Conservation (phyloP, 441 rosid species). For the Metrosideros polymorpha region DNA sequence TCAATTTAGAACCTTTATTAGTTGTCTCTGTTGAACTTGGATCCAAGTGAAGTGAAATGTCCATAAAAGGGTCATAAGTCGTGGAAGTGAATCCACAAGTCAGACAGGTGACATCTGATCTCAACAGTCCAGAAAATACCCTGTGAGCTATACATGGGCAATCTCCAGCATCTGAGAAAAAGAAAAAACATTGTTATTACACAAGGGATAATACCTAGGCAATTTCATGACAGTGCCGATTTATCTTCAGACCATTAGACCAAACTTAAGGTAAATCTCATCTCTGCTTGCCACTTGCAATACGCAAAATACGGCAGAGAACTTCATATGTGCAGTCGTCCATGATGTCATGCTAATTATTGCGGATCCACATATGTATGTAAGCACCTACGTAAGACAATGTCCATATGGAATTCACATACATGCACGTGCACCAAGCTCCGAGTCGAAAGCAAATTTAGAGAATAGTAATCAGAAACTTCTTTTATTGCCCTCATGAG, state of each 20-base stretch:
- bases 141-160: constrained; percentile 80
- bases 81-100: constrained; percentile 82
- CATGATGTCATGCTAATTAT: neutral
- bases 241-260: neutral
- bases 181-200: constrained; percentile 2
- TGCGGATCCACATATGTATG: neutral
- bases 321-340: neutral
- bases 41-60: constrained; percentile 74
- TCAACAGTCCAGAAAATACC: constrained; percentile 76
- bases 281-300: neutral
- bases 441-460: neutral
- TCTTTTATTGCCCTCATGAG: neutral
- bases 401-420: neutral
- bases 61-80: constrained; percentile 76
- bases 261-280: neutral
- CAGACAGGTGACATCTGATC: constrained; percentile 80
- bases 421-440: neutral
- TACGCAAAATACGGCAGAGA: neutral
- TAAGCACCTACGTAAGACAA: neutral
- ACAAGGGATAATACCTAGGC: constrained; percentile 5
- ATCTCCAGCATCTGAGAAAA: constrained; percentile 53
- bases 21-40: constrained; percentile 16
- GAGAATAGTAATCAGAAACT: neutral
- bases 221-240: neutral
- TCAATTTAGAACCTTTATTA: constrained; percentile 29